Evolutionary conservation across 2,329 filamentous ascomycete genomes (phyloP), one percentile per base, ranked within the genome.

Genomic region (Dactylellina cionopaga): DNA sequence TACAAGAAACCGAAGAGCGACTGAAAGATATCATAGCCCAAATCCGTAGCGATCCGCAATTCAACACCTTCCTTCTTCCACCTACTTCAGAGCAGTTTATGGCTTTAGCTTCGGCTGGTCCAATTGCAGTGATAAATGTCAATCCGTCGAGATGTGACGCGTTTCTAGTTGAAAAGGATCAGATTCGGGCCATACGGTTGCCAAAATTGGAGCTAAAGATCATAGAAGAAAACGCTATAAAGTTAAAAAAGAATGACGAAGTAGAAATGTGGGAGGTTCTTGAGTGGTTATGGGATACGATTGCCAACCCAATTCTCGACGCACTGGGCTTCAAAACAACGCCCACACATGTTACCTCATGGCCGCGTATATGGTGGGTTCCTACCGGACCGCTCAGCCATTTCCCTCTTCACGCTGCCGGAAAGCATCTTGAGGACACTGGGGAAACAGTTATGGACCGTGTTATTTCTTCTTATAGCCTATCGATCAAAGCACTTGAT

Each of bases 401-500:
- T 2, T 76, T 81, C 19, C 80, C 80, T 6, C 37, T 81, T 5
- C 80, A 81, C 59, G 79, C 80, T 0, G 79, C 80, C 0, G 81
- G 81, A 9, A 55, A 75, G 29, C 79, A 81, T 54, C 9, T 31
- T 1, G 17, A 55, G 5, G 43, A 54, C 2, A 76, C 74, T 5
- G 27, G 27, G 0, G 63, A 78, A 9, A 79, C 78, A 0, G 78
- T 79, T 0, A 39, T 82, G 0, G 79, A 81, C 44, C 74, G 79
- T 41, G 80, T 79, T 2, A 76, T 82, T 1, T 83, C 81, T 2
- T 82, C 81, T 0, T 83, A 82, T 55, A 76, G 65, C n/a, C 75
- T 78, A 0, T 81, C 81, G 1, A 55, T 82, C 29, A 80, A 78
- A 64, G 66, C 78, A 2, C 35, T 82, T 0, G 74, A 80, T 19